These are phyloP conservation scores for Chaetomiaceae sp. DNA, from an alignment of 2,329 filamentous ascomycete genomes.

Conservation along the genomic window DNA sequence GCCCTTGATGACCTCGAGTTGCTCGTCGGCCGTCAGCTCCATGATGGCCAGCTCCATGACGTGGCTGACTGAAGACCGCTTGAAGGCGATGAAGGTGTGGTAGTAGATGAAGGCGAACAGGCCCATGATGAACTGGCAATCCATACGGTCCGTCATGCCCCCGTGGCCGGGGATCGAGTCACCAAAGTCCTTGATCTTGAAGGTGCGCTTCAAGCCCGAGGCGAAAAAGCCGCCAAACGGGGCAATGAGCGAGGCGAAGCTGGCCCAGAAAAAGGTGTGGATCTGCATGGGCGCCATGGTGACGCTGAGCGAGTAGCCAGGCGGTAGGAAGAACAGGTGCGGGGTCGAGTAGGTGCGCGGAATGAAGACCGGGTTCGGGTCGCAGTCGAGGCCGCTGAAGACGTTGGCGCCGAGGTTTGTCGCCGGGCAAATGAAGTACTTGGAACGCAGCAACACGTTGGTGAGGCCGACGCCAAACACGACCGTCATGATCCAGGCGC, in stretches of 20 bases:
- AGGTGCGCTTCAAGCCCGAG: conserved; percentile 93
- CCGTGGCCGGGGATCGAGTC: conserved; percentile 96
- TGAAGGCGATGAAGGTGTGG: conserved; percentile 88
- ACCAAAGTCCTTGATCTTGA: conserved; percentile 99
- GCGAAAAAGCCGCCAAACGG: conserved; percentile 98
- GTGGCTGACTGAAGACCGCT: conserved; percentile 77
- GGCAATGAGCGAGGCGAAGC: conserved; percentile 92
- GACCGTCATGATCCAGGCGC: conserved; percentile 92
- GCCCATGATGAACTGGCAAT: conserved; percentile 99
- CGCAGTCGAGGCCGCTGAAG: conserved; percentile 83
- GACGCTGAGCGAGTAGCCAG: conserved; percentile 54
- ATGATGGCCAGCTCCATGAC: conserved; percentile 90
- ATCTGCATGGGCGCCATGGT: conserved; percentile 84
- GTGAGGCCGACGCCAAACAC: conserved; percentile 77
- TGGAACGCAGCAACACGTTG: conserved; percentile 79
- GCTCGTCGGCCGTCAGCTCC: conserved; percentile 79
- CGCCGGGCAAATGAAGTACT: conserved; percentile 97
- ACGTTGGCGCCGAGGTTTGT: conserved; percentile 93
- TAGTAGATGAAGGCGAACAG: conserved; percentile 99
- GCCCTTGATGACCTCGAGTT: conserved; percentile 69
- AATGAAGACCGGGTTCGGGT: conserved; percentile 85
- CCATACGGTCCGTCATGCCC: conserved; percentile 98
- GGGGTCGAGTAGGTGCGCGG: conserved; percentile 69
- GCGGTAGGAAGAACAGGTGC: conserved; percentile 64
- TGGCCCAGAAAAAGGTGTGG: conserved; percentile 82